These are phyloP conservation scores for Entoloma clypeatum DNA, from an alignment of 1,284 basidiomycete genomes.

Conservation along the genomic window DNA sequence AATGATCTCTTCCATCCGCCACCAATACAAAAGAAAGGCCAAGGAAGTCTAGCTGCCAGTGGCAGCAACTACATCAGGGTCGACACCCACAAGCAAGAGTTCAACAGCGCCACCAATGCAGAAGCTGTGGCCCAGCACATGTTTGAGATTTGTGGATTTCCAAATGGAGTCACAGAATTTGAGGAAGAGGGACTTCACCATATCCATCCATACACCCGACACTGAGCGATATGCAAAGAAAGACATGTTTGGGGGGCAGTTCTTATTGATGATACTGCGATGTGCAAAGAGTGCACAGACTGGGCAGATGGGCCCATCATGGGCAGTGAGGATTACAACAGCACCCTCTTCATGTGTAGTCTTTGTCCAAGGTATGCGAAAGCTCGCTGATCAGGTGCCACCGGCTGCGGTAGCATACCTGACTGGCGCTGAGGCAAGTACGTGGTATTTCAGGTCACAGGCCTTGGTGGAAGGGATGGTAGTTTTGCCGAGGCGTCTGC, in stretches of 20 bases:
- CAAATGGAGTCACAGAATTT: slow-evolving; percentile 14
- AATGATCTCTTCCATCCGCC: slow-evolving; percentile 23
- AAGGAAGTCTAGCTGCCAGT: slow-evolving; percentile 34
- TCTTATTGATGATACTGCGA: slow-evolving; percentile 16
- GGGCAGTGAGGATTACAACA: slow-evolving; percentile 19
- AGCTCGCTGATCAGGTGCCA: neutral
- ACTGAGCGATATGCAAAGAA: slow-evolving; percentile 19
- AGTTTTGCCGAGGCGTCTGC: too few species aligned
- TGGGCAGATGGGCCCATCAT: slow-evolving; percentile 22
- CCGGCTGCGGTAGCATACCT: neutral
- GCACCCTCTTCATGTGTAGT: slow-evolving; percentile 19
- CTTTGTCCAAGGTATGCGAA: neutral
- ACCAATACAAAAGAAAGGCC: slow-evolving; percentile 34
- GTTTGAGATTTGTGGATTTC: slow-evolving; percentile 18
- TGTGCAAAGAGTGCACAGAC: slow-evolving; percentile 23
- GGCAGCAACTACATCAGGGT: too few species aligned
- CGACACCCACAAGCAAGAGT: too few species aligned
- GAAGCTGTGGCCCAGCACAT: slow-evolving; percentile 29
- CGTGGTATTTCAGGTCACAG: too few species aligned
- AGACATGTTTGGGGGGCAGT: slow-evolving; percentile 6
- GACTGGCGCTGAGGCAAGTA: neutral
- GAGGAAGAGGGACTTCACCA: slow-evolving; percentile 21
- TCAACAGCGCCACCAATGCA: slow-evolving; percentile 31
- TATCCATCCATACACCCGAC: slow-evolving; percentile 8
- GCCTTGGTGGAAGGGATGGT: too few species aligned